Conservation (phyloP, 2,329 filamentous ascomycete species). For the Corniculantispora saksenae region DNA sequence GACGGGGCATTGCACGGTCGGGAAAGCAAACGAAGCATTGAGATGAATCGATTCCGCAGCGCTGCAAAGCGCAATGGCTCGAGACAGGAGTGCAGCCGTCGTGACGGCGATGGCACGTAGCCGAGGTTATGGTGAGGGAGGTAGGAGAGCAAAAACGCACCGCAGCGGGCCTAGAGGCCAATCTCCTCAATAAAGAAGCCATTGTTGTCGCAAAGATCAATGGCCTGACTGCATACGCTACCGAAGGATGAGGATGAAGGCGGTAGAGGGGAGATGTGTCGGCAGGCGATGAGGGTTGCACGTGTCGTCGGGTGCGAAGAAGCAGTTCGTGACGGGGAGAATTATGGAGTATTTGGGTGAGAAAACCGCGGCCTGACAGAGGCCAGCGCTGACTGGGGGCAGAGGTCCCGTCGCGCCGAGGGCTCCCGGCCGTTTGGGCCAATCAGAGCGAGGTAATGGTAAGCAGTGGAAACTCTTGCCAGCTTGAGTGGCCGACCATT, state of each 20-base stretch:
- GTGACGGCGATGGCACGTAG: conserved; percentile 10
- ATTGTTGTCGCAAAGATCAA: conserved; percentile 41
- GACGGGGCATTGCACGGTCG: conserved; percentile 15
- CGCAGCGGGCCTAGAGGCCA: conserved; percentile 56
- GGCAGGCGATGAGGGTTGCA: conserved; percentile 13
- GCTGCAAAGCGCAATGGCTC: conserved; percentile 1
- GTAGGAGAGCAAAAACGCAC: conserved; percentile 43
- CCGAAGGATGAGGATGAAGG: conserved; percentile 6
- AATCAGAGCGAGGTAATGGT: conserved; percentile 12
- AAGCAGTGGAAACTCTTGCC: conserved; percentile 4
- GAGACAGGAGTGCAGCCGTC: neutral
- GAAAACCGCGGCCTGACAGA: conserved; percentile 1
- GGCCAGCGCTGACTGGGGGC: conserved; percentile 2
- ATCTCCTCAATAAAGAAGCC: conserved; percentile 64
- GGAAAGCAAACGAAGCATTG: neutral
- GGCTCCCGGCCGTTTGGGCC: neutral
- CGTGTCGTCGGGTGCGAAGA: conserved; percentile 12
- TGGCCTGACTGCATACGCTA: conserved; percentile 36
- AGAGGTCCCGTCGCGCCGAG: neutral
- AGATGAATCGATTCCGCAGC: neutral
- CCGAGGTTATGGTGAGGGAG: conserved; percentile 24
- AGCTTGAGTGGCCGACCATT: conserved; percentile 15
- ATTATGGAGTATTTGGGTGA: conserved; percentile 17
- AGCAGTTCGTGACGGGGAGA: conserved; percentile 16
- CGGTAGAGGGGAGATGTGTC: conserved; percentile 17